Conservation (phyloP, 345 rosid genomes). For the Pugionium dolabratum region DNA sequence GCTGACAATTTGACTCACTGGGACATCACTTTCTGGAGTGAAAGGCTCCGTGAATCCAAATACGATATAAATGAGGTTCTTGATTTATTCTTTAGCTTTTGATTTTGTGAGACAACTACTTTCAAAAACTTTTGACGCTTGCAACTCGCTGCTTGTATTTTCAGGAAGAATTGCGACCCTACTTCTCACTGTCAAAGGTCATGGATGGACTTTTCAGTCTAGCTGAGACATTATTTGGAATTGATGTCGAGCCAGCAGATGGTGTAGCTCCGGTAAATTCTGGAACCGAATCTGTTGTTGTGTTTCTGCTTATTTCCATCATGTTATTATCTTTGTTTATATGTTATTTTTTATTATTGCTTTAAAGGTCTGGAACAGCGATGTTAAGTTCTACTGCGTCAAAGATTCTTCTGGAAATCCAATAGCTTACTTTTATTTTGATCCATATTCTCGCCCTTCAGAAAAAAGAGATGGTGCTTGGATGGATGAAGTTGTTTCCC, state of each 20-base stretch:
- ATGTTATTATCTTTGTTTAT: constrained; percentile 23
- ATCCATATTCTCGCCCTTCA: constrained; percentile 95
- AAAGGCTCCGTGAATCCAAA: constrained; percentile 95
- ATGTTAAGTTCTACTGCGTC: constrained; percentile 76
- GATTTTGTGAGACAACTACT: constrained; percentile 1
- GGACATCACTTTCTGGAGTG: constrained; percentile 93
- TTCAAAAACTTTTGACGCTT: constrained; percentile 19
- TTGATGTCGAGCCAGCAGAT: constrained; percentile 80
- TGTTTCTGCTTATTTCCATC: constrained; percentile 5
- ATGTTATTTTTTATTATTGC: constrained; percentile 25
- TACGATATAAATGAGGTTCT: constrained; percentile 88
- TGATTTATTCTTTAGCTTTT: constrained; percentile 32
- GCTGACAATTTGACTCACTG: constrained; percentile 77
- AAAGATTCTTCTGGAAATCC: constrained; percentile 83
- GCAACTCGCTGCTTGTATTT: constrained; percentile 3
- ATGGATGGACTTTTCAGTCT: constrained; percentile 81
- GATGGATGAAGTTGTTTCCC: constrained; percentile 87
- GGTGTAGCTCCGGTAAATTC: constrained; percentile 81
- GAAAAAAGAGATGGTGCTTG: constrained; percentile 91
- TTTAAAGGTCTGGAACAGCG: constrained; percentile 83
- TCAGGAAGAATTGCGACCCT: constrained; percentile 93
- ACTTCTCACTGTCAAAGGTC: constrained; percentile 90
- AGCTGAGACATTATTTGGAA: constrained; percentile 69
- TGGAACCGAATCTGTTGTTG: constrained; percentile 21
- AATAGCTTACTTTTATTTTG: constrained; percentile 87